A percentile compares a stretch with the other conserved stretches of the same genome.
Evolutionary conservation across 2,329 filamentous ascomycete genomes (phyloP).

Genomic region (Pseudogymnoascus destructans): DNA sequence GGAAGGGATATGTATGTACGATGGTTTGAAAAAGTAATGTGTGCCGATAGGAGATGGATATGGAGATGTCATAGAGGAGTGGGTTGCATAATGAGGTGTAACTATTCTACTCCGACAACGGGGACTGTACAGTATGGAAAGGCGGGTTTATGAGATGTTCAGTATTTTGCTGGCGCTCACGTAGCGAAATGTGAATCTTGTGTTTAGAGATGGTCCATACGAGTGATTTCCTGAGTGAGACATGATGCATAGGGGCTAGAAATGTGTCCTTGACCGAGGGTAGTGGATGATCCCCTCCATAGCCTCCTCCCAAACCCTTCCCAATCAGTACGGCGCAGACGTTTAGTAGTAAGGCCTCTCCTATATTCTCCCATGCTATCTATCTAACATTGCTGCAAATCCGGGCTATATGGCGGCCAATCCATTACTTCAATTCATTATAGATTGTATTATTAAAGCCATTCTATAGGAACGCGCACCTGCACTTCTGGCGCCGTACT

Average conservation of each 20-base stretch:
- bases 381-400: background rate
- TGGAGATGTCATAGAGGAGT: background rate
- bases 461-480: background rate
- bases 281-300: background rate
- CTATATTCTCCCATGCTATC: constrained; percentile 11
- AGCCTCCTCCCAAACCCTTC: too few species aligned
- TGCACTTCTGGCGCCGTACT: too few species aligned
- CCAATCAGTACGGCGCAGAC: too few species aligned
- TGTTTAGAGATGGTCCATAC: background rate
- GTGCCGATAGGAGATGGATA: background rate
- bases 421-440: background rate
- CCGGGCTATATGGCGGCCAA: background rate
- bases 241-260: constrained; percentile 1
- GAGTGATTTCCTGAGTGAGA: constrained; percentile 5
- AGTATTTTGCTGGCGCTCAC: background rate
- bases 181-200: constrained; percentile 6
- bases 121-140: constrained; percentile 4
- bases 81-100: constrained; percentile 3
- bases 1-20: constrained; percentile 1
- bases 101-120: constrained; percentile 2
- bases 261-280: constrained; percentile 2
- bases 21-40: constrained; percentile 7
- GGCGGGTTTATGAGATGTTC: constrained; percentile 2
- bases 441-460: background rate
- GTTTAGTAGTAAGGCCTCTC: constrained; percentile 6